Conservation (phyloP, 225 moss, liverwort and hornwort species). For the Polytrichum formosum region DNA sequence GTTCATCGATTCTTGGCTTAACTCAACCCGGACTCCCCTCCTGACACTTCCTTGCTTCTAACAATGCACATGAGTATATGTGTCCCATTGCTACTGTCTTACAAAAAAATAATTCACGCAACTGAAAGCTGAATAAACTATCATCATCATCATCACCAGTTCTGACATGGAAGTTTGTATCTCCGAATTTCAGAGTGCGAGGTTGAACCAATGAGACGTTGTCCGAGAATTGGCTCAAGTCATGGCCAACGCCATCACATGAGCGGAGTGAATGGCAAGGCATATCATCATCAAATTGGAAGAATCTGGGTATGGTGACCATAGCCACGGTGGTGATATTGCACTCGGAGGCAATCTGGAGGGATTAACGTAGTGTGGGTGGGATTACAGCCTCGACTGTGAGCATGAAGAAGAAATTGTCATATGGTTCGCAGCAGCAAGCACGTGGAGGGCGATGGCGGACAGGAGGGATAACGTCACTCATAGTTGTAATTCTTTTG, state of each 20-base stretch:
- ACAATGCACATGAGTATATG: not conserved
- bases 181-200: not conserved
- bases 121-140: not conserved
- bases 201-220: not conserved
- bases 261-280: not conserved
- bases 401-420: slow-evolving; percentile 24
- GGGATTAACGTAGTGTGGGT: not conserved
- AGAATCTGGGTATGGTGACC: not conserved
- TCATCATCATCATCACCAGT: not conserved
- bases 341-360: not conserved
- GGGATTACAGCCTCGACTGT: slow-evolving; percentile 2
- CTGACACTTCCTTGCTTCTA: not conserved
- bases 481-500: slow-evolving; percentile 11
- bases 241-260: slow-evolving; percentile 16
- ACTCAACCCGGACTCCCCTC: not conserved
- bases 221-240: slow-evolving; percentile 1
- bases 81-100: not conserved
- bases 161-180: not conserved
- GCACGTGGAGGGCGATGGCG: slow-evolving; percentile 9
- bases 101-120: not conserved
- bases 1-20: not conserved
- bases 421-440: slow-evolving; percentile 4
- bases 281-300: slow-evolving; percentile 2
- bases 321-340: not conserved
- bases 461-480: slow-evolving; percentile 13